These are phyloP conservation scores for Lachancea lanzarotensis DNA, from an alignment of 805 yeast species.

Conservation along the genomic window DNA sequence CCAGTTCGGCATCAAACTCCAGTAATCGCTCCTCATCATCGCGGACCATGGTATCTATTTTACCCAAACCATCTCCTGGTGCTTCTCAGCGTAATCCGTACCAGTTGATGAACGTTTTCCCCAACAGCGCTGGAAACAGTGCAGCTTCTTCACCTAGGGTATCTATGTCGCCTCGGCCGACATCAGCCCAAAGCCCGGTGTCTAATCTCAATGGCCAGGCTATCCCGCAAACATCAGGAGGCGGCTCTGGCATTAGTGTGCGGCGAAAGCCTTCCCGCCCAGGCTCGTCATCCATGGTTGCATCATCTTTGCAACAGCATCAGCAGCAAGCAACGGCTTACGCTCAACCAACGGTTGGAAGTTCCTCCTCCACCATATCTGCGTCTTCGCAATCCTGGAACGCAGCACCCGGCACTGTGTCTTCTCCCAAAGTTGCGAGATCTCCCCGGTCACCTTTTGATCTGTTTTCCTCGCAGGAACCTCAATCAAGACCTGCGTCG, in stretches of 20 bases:
- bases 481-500: slow-evolving; percentile 15
- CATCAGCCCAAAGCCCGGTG: slow-evolving; percentile 8
- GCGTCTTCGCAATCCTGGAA: slow-evolving; percentile 19
- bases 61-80: slow-evolving; percentile 31
- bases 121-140: slow-evolving; percentile 24
- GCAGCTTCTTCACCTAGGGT: slow-evolving; percentile 28
- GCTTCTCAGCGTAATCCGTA: slow-evolving; percentile 10
- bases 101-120: slow-evolving; percentile 9
- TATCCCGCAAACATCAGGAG: slow-evolving; percentile 13
- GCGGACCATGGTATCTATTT: slow-evolving; percentile 30
- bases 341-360: slow-evolving; percentile 6
- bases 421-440: slow-evolving; percentile 15
- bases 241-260: slow-evolving; percentile 24
- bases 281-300: slow-evolving; percentile 27
- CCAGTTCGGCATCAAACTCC: slow-evolving; percentile 28
- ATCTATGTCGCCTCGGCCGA: slow-evolving; percentile 11
- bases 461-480: slow-evolving; percentile 14
- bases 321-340: slow-evolving; percentile 13
- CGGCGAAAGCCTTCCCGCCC: slow-evolving; percentile 28
- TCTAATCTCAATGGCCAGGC: slow-evolving; percentile 1
- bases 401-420: slow-evolving; percentile 5
- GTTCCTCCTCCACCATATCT: slow-evolving; percentile 14
- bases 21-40: slow-evolving; percentile 28
- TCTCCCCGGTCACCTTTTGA: slow-evolving; percentile 21
- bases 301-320: slow-evolving; percentile 23